Evolutionary conservation across 345 rosid genomes (phyloP).

Genomic region (Murraya koenigii): DNA sequence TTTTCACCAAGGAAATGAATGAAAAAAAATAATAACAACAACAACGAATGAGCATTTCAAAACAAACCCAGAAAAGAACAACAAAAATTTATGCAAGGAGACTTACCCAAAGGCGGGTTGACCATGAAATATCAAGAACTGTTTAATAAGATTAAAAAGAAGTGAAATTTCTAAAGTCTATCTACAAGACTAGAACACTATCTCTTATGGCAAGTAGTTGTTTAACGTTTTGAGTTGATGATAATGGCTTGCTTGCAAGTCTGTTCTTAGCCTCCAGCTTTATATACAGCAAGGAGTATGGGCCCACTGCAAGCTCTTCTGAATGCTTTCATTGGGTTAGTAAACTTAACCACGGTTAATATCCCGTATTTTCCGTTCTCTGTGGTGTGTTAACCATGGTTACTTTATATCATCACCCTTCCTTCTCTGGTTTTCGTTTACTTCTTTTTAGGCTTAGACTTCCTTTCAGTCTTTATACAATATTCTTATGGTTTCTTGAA

Average conservation of each 20-base stretch:
- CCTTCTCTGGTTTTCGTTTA: background rate
- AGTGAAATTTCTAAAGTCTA: background rate
- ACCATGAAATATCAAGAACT: slow-evolving; percentile 5
- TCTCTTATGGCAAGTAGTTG: background rate
- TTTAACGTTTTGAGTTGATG: slow-evolving; percentile 7
- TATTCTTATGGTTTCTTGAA: background rate
- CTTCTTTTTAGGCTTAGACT: background rate
- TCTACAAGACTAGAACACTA: background rate
- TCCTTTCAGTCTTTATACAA: background rate
- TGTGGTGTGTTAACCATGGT: slow-evolving; percentile 40
- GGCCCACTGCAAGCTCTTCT: slow-evolving; percentile 1
- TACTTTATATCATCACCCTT: slow-evolving; percentile 58
- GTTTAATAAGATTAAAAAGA: background rate
- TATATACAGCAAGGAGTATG: slow-evolving; percentile 13
- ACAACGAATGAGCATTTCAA: slow-evolving; percentile 5
- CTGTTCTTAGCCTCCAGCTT: background rate
- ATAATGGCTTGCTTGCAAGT: slow-evolving; percentile 12
- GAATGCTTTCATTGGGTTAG: background rate
- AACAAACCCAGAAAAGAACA: slow-evolving; percentile 9
- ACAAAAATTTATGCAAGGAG: background rate
- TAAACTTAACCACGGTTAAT: slow-evolving; percentile 49
- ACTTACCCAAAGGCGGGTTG: slow-evolving; percentile 22
- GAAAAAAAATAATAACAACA: background rate
- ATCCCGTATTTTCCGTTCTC: slow-evolving; percentile 31
- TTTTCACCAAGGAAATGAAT: background rate